Percentiles rank a stretch among this genome's conserved stretches.
phyloP scores from a whole-genome alignment of 768 basidiomycete genomes.

The Serendipita sp. region DNA sequence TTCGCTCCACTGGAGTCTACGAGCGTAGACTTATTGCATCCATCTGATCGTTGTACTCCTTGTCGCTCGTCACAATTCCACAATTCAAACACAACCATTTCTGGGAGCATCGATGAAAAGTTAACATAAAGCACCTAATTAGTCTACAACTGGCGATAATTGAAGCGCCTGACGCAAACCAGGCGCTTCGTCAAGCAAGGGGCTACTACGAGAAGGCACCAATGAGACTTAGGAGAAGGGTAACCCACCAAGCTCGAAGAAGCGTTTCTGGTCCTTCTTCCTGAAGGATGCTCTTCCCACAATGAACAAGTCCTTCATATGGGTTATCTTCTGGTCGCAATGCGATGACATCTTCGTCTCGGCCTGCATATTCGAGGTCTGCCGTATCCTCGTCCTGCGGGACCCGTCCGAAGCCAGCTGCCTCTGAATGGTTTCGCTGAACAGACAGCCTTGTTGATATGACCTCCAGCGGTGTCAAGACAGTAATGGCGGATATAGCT shows the following conservation, averaged over 20 bases:
- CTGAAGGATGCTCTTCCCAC: conserved; percentile 54
- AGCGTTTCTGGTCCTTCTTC: conserved; percentile 64
- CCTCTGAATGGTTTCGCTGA: conserved; percentile 61
- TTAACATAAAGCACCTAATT: too few species aligned
- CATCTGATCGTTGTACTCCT: not conserved
- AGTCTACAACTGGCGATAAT: not conserved
- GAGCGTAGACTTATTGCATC: not conserved
- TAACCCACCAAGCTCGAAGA: conserved; percentile 76
- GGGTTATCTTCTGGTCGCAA: conserved; percentile 66
- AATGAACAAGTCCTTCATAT: conserved; percentile 58
- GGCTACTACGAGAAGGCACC: conserved; percentile 8
- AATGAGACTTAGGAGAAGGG: conserved; percentile 11
- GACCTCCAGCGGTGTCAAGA: conserved; percentile 67
- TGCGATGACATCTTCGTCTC: conserved; percentile 73
- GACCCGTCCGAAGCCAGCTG: conserved; percentile 57
- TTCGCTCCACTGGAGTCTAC: not conserved
- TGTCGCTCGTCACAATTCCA: not conserved
- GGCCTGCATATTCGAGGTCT: conserved; percentile 44
- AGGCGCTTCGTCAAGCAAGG: too few species aligned
- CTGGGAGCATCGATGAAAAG: not conserved
- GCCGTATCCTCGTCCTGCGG: conserved; percentile 58
- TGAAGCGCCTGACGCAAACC: not conserved
- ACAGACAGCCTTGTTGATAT: conserved; percentile 64
- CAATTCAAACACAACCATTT: not conserved
- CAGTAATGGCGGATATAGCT: conserved; percentile 40